phyloP scores from a whole-genome alignment of 169 alveolate genomes.

The Cryptosporidium viatorum region DNA sequence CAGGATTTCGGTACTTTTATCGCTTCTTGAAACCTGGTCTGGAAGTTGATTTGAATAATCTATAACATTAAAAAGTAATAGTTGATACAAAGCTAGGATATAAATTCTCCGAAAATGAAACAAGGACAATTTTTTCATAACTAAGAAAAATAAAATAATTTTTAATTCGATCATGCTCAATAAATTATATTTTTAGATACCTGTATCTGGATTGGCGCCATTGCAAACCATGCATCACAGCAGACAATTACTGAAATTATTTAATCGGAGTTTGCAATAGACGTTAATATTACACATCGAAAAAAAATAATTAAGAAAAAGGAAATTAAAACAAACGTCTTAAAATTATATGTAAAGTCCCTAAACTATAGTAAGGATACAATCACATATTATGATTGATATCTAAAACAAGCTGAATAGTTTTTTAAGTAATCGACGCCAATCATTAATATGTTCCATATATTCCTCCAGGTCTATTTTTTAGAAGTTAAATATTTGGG shows the following conservation, averaged over 20 bases:
- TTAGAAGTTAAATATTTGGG: background rate
- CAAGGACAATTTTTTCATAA: background rate
- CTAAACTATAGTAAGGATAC: constrained; percentile 12
- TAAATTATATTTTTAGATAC: background rate
- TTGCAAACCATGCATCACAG: background rate
- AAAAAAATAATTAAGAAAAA: background rate
- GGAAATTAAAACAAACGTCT: background rate
- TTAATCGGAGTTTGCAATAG: background rate
- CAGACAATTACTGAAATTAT: background rate
- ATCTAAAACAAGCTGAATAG: background rate
- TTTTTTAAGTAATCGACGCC: background rate
- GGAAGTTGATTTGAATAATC: background rate
- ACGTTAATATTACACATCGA: too few relatives aligned
- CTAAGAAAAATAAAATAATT: background rate
- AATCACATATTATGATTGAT: background rate
- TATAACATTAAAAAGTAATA: background rate
- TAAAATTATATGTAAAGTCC: constrained; percentile 9
- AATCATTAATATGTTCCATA: background rate
- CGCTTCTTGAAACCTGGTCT: background rate
- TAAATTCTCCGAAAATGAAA: background rate
- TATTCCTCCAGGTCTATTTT: background rate
- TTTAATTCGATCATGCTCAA: background rate
- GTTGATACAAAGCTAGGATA: background rate
- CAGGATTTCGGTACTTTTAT: background rate
- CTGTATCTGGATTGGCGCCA: constrained; percentile 10